Base-by-base conservation (phyloP, 2,329 filamentous ascomycete species). In the Calonectria montana region DNA sequence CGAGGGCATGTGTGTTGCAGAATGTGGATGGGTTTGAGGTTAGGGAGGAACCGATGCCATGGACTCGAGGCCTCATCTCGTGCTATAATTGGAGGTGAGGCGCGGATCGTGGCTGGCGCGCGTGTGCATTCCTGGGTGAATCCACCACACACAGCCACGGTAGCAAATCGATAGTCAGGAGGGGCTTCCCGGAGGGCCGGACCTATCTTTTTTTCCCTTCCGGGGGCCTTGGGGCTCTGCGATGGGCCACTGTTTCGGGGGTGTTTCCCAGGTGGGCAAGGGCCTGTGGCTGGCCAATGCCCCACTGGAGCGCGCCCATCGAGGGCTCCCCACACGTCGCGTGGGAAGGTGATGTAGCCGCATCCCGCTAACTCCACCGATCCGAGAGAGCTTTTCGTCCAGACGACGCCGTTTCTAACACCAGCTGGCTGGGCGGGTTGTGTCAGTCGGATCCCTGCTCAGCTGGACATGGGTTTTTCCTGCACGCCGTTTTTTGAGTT, bases 1-100 rank as follows among this genome's bases (percentile, higher is more conserved):
- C 18, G 18, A 61, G 6, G 29, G 21, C 25, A 31, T 25, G 53
- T 25, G 67, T 61, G 61, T 50, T 59, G 57, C 45, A 43, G 45
- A 39, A 27, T 39, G 57, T 21, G 61, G 50, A 62, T 62, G 57
- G 61, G 57, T 27, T 57, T 65, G 61, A 18, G 39, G 41, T 65
- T 66, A 62, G 68, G 53, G 62, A 65, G 59, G 67, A 69, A 39
- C 67, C 67, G 67, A 69, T 29, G 48, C 41, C 50, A 55, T 47
- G 53, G 62, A 31, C 48, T 66, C 53, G 61, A 65, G 50, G 68
- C 63, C 68, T 67, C 63, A 48, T 45, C 25, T 21, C 55, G 69
- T 67, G 69, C 68, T 70, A 70, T 70, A 63, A 70, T 70, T 70
- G 69, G 69, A 63, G 55, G 64, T 64, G 69, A 70, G 69, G 69